A percentile compares a stretch with the other conserved stretches of the same genome.
These are phyloP conservation scores for Lachancea kluyveri DNA, from an alignment of 805 yeast species.

Conservation along the genomic window DNA sequence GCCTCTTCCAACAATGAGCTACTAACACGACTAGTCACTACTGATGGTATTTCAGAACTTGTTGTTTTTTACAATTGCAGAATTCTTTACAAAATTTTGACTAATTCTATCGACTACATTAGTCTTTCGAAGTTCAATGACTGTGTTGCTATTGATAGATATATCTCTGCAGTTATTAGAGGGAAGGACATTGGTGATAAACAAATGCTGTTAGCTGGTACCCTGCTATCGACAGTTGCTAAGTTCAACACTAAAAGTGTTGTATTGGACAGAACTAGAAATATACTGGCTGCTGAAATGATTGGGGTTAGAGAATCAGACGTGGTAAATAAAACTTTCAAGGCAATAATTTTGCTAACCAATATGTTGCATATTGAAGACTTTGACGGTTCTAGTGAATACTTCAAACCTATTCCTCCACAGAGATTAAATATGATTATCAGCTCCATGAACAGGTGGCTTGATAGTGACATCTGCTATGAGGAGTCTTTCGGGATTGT, in stretches of 20 bases:
- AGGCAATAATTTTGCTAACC: slow-evolving; percentile 42
- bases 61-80: slow-evolving; percentile 32
- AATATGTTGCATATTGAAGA: slow-evolving; percentile 30
- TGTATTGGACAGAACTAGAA: slow-evolving; percentile 48
- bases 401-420: slow-evolving; percentile 45
- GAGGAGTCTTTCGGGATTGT: slow-evolving; percentile 46
- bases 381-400: slow-evolving; percentile 17
- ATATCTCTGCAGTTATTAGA: slow-evolving; percentile 31
- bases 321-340: slow-evolving; percentile 38
- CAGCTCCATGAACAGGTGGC: slow-evolving; percentile 47
- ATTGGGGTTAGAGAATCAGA: slow-evolving; percentile 45
- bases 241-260: slow-evolving; percentile 31
- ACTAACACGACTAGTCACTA: background rate
- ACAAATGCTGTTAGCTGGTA: slow-evolving; percentile 26
- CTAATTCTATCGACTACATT: slow-evolving; percentile 26
- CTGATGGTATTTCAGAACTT: slow-evolving; percentile 5
- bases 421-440: slow-evolving; percentile 63
- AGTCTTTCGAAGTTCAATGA: slow-evolving; percentile 22
- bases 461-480: slow-evolving; percentile 56
- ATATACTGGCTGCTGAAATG: slow-evolving; percentile 57
- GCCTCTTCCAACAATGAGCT: background rate
- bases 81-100: slow-evolving; percentile 29
- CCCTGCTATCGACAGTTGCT: slow-evolving; percentile 30
- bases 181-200: slow-evolving; percentile 29
- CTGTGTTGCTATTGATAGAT: slow-evolving; percentile 26